phyloP scores from a whole-genome alignment of 257 asterid species.

The Plectranthus barbatus region DNA sequence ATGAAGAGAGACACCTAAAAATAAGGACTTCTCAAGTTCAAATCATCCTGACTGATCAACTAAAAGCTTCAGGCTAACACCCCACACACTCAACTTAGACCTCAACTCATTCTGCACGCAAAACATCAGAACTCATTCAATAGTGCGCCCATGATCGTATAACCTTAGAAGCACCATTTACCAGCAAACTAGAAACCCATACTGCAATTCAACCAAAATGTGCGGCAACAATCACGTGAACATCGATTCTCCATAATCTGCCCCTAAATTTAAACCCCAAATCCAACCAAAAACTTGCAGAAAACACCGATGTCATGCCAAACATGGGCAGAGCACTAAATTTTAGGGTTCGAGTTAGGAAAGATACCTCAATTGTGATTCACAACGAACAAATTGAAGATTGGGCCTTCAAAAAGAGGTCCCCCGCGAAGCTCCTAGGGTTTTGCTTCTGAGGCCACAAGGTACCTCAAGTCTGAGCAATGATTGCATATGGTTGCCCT shows the following conservation, averaged over 20 bases:
- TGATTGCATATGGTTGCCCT: conserved; percentile 13
- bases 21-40: not conserved
- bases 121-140: conserved; percentile 8
- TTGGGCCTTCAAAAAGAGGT: conserved; percentile 12
- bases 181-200: conserved; percentile 13
- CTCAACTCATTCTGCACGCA: conserved; percentile 18
- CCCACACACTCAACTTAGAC: conserved; percentile 14
- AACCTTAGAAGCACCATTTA: conserved; percentile 10
- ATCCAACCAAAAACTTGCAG: conserved; percentile 6
- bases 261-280: conserved; percentile 24
- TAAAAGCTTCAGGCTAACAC: conserved; percentile 7
- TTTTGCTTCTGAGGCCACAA: conserved; percentile 33
- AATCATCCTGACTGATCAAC: conserved; percentile 15
- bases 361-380: conserved; percentile 32
- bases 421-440: conserved; percentile 31
- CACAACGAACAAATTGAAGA: conserved; percentile 20
- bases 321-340: conserved; percentile 22
- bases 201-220: conserved; percentile 41
- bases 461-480: conserved; percentile 37
- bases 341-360: conserved; percentile 32
- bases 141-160: conserved; percentile 3
- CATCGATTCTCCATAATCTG: not conserved
- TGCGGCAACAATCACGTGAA: conserved; percentile 17
- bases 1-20: not conserved
- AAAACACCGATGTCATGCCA: conserved; percentile 25